phyloP scores from a whole-genome alignment of 192 early-diverging fungal species.

The Kappamyces sp. region DNA sequence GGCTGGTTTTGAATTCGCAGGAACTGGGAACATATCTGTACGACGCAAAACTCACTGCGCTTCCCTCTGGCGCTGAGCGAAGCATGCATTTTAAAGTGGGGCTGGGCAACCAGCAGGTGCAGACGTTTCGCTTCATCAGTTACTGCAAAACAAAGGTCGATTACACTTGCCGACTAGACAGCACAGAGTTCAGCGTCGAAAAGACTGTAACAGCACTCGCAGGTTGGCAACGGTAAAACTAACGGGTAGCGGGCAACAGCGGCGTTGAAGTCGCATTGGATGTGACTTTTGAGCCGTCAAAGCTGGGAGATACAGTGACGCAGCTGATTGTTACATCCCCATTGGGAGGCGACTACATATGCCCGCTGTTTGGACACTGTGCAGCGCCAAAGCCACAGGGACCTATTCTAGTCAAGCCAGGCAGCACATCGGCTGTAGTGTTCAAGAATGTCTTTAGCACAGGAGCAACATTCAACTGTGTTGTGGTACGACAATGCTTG shows the following conservation, averaged over 20 bases:
- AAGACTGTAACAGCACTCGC: conserved; percentile 47
- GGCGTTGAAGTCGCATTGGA: conserved; percentile 50
- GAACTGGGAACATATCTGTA: conserved; percentile 54
- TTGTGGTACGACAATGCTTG: conserved; percentile 32
- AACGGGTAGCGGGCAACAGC: conserved; percentile 28
- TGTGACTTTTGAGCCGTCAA: conserved; percentile 56
- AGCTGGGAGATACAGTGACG: conserved; percentile 49
- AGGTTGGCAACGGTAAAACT: conserved; percentile 26
- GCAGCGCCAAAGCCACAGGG: conserved; percentile 50
- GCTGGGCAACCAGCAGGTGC: conserved; percentile 44
- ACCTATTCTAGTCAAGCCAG: conserved; percentile 50
- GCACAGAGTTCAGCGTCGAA: conserved; percentile 48
- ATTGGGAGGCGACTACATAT: conserved; percentile 52
- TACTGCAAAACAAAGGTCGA: conserved; percentile 53
- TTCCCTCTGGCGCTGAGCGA: conserved; percentile 36
- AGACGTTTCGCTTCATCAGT: conserved; percentile 51
- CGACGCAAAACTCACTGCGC: conserved; percentile 42
- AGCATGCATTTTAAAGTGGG: conserved; percentile 56
- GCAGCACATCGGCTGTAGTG: conserved; percentile 30
- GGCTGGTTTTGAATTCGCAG: conserved; percentile 31
- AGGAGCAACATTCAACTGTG: conserved; percentile 42
- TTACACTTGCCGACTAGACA: conserved; percentile 47
- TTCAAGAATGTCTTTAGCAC: conserved; percentile 58
- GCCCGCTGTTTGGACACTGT: conserved; percentile 54
- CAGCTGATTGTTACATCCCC: conserved; percentile 44